phyloP scores from a whole-genome alignment of 495 filamentous ascomycete genomes.

The Echria macrotheca region DNA sequence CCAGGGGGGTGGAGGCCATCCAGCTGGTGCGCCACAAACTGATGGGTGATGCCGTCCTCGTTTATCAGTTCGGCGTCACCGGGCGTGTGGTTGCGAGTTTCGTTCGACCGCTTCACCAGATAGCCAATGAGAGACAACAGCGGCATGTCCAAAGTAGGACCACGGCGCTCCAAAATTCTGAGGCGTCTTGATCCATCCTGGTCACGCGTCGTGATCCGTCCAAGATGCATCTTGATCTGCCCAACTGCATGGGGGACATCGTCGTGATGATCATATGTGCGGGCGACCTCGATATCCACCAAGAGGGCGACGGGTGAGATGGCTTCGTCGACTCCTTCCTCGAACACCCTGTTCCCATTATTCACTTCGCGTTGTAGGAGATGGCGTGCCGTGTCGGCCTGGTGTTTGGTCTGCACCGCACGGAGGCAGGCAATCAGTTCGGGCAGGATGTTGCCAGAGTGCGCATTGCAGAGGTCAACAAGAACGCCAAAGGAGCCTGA shows the following conservation, averaged over 20 bases:
- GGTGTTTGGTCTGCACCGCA: conserved; percentile 5
- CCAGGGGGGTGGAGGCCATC: neutral
- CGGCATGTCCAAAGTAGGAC: conserved; percentile 11
- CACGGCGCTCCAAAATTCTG: conserved; percentile 1
- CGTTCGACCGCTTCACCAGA: conserved; percentile 14
- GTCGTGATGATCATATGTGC: conserved; percentile 1
- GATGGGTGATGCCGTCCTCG: neutral
- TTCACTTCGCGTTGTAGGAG: neutral
- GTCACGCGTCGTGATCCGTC: too few relatives aligned
- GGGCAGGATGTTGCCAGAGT: too few relatives aligned
- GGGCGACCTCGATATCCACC: conserved; percentile 4
- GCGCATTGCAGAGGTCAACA: too few relatives aligned
- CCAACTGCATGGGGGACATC: neutral
- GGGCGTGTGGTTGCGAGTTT: neutral
- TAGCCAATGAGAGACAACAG: conserved; percentile 10
- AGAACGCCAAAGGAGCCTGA: too few relatives aligned
- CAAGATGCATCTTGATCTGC: too few relatives aligned
- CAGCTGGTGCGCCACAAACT: conserved; percentile 16
- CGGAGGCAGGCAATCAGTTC: conserved; percentile 3
- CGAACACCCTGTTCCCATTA: too few relatives aligned
- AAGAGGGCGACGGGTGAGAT: neutral
- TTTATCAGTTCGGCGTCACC: neutral
- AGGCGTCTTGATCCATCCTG: conserved; percentile 1
- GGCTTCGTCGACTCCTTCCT: neutral
- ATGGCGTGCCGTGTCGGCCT: conserved; percentile 4